Conservation (phyloP, 2,329 filamentous ascomycete species). For the Aspergillus spinulosporus region DNA sequence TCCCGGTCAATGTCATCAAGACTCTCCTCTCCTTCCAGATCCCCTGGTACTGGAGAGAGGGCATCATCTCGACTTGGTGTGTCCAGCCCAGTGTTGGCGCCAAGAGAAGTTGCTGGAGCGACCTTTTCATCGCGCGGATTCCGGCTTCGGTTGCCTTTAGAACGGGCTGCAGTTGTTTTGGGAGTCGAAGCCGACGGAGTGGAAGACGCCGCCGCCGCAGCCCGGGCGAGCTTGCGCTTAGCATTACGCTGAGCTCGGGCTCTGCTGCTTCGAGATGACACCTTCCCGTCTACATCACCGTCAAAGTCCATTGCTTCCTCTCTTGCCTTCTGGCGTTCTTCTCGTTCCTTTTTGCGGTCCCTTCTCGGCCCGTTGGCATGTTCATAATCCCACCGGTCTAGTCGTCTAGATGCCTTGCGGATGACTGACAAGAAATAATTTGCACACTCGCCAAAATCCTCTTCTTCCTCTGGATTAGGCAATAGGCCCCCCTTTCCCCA, state of each 20-base stretch:
- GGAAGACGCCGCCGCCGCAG: constrained; percentile 21
- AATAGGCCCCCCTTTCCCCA: constrained; percentile 48
- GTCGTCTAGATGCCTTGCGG: constrained; percentile 43
- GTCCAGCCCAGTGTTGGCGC: constrained; percentile 16
- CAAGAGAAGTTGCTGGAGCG: constrained; percentile 12
- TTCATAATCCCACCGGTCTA: constrained; percentile 50
- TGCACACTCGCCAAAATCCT: constrained; percentile 51
- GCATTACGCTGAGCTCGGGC: constrained; percentile 29
- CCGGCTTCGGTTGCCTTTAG: constrained; percentile 30
- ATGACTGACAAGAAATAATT: constrained; percentile 46
- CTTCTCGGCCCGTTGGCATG: constrained; percentile 40
- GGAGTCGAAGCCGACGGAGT: constrained; percentile 19
- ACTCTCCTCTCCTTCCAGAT: constrained; percentile 35
- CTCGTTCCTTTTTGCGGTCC: constrained; percentile 39
- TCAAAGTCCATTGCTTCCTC: constrained; percentile 25
- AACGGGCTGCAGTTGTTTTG: constrained; percentile 25
- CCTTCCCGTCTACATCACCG: constrained; percentile 19
- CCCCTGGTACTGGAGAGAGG: constrained; percentile 26
- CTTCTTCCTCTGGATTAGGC: constrained; percentile 44
- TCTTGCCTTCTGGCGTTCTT: constrained; percentile 39
- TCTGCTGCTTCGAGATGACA: constrained; percentile 23
- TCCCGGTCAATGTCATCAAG: constrained; percentile 43
- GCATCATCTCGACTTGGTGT: constrained; percentile 29
- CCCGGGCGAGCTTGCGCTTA: constrained; percentile 32
- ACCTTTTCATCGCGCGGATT: constrained; percentile 20